These are phyloP conservation scores for Calocera cornea DNA, from an alignment of 768 basidiomycete species.

Conservation along the genomic window DNA sequence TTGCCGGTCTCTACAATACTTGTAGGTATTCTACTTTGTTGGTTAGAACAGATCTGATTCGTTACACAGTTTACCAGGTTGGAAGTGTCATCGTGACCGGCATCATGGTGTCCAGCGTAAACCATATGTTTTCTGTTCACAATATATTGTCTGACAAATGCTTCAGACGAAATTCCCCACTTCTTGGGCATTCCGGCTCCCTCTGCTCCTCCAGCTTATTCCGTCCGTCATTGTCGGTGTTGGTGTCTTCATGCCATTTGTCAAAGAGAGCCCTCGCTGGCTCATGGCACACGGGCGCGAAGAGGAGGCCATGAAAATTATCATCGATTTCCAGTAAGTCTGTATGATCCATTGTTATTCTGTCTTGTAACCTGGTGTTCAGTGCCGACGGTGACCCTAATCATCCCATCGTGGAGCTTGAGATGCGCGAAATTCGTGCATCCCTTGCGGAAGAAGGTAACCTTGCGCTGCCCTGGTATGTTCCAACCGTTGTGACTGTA, in stretches of 20 bases:
- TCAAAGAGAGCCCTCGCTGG: slow-evolving; percentile 33
- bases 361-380: neutral
- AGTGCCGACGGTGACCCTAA: slow-evolving; percentile 36
- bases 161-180: neutral
- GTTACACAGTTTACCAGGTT: neutral
- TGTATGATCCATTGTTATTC: neutral
- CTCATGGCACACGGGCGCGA: slow-evolving; percentile 36
- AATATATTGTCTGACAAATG: slow-evolving; percentile 17
- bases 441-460: slow-evolving; percentile 13
- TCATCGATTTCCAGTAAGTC: slow-evolving; percentile 35
- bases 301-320: slow-evolving; percentile 36
- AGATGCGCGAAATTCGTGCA: slow-evolving; percentile 30
- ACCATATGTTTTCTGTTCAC: slow-evolving; percentile 35
- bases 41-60: neutral
- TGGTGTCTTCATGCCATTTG: neutral
- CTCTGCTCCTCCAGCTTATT: neutral
- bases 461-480: neutral
- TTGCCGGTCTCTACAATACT: slow-evolving; percentile 36
- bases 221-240: neutral
- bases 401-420: slow-evolving; percentile 37
- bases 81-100: neutral
- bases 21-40: slow-evolving; percentile 8
- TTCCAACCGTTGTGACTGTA: neutral
- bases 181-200: neutral
- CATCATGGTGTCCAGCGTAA: slow-evolving; percentile 35